A percentile compares a stretch with the other conserved stretches of the same genome.
Evolutionary conservation across 2,329 filamentous ascomycete species (phyloP).

Genomic region (Alternaria novae-zelandiae): DNA sequence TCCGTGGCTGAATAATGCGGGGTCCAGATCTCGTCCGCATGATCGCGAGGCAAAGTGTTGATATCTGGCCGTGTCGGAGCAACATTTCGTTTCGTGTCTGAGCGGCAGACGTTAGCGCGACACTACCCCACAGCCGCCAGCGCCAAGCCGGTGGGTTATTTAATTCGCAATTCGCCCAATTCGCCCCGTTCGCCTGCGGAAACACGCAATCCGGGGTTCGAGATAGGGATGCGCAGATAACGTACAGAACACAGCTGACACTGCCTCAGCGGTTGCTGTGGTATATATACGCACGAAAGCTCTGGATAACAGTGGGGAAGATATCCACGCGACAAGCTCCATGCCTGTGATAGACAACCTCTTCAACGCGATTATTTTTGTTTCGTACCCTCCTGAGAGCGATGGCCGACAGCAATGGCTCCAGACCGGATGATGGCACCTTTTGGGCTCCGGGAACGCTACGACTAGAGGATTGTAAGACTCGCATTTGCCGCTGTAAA

Average conservation of each 20-base stretch:
- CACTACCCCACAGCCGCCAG: neutral
- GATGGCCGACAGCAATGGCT: neutral
- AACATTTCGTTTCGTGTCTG: neutral
- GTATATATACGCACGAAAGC: neutral
- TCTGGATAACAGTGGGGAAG: neutral
- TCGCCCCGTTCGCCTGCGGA: neutral
- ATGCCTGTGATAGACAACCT: neutral
- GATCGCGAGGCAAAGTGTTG: neutral
- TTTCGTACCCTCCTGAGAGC: neutral
- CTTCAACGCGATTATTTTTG: neutral
- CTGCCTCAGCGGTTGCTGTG: neutral
- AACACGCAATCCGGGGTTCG: neutral
- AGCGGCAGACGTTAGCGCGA: constrained; percentile 1
- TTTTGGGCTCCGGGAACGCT: constrained; percentile 19
- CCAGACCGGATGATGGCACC: constrained; percentile 2
- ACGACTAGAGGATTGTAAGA: constrained; percentile 12
- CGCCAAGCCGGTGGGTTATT: constrained; percentile 8
- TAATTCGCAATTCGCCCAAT: neutral
- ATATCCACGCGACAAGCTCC: neutral
- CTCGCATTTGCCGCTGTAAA: neutral
- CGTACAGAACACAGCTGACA: neutral
- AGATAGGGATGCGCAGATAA: neutral
- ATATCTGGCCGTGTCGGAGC: neutral
- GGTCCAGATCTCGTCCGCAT: neutral
- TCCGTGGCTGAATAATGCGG: neutral